Base-by-base conservation (phyloP, 306 rosid genomes). In the Vigna trinervia region DNA sequence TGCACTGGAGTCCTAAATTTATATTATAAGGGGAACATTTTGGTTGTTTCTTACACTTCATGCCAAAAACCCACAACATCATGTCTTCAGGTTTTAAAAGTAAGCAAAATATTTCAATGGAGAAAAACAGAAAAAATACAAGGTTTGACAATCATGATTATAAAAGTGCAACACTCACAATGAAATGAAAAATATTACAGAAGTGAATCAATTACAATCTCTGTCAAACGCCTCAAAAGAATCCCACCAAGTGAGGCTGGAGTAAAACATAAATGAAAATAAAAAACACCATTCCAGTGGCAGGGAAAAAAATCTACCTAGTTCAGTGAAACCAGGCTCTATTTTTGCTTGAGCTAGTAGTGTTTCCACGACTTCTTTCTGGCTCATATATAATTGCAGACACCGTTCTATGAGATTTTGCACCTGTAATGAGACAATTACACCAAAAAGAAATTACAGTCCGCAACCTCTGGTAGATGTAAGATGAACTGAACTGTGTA, bases 291-390 rank as follows among this genome's bases (percentile, higher is more conserved):
- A 68, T 3, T 7, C 41, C 71, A 30, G 15, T 12, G 36, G 9
- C 26, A 8, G 45, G 63, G 62, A 61, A 46, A 48, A 72, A 53
- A 72, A 64, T 13, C 57, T 92, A 95, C 98, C 97, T 66, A 88
- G 90, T 79, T 93, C 93, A 3, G 97, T 95, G 82, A 95, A 95
- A 84, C 92, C 91, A 69, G 97, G 98, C 82, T 95, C 97, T 77
- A 95, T 92, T 75, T 92, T 95, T 57, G 96, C 98, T 80, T 90
- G 87, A 71, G 68, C 81, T 69, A 88, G 78, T 43, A 95, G 87
- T 22, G 86, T 88, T 30, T 89, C 93, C 73, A 88, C 94, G 64
- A 89, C 92, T 89, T 95, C 97, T 79, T 84, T 90, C 77, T 82
- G 91, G 84, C 79, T 90, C 98, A 95, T 95, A 81, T 95, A 93